phyloP scores from a whole-genome alignment of 2,329 filamentous ascomycete genomes.

The Hymenoscyphus infarciens region DNA sequence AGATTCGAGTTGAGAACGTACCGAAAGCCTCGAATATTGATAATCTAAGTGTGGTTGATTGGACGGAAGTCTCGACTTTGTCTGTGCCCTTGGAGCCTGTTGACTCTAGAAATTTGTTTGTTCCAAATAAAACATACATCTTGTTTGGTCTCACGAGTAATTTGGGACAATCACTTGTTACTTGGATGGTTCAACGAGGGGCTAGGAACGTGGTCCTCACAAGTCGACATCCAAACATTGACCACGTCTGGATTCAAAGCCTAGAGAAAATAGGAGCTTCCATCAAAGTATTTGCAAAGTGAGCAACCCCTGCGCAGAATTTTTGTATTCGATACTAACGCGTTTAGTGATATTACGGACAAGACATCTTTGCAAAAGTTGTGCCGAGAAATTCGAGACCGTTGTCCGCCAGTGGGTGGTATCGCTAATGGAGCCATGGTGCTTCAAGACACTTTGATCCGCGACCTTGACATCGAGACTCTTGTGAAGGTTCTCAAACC shows the following conservation, averaged over 20 bases:
- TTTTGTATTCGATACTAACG: neutral
- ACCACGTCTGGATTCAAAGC: neutral
- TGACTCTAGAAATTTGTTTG: slow-evolving; percentile 12
- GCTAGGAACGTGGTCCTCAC: slow-evolving; percentile 39
- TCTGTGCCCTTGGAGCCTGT: neutral
- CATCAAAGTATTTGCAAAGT: slow-evolving; percentile 5
- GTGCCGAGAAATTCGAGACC: slow-evolving; percentile 60
- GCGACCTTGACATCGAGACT: slow-evolving; percentile 28
- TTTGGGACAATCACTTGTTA: slow-evolving; percentile 37
- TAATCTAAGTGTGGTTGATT: slow-evolving; percentile 4
- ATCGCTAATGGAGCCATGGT: slow-evolving; percentile 44
- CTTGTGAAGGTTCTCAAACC: slow-evolving; percentile 21
- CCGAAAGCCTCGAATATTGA: neutral
- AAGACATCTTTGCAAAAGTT: neutral
- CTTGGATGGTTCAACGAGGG: slow-evolving; percentile 41
- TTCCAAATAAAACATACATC: slow-evolving; percentile 32
- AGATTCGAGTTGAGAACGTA: neutral
- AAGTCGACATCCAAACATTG: slow-evolving; percentile 37
- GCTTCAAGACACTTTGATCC: slow-evolving; percentile 37
- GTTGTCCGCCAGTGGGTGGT: slow-evolving; percentile 35
- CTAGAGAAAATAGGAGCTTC: neutral
- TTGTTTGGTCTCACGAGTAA: slow-evolving; percentile 30
- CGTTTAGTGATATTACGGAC: slow-evolving; percentile 4
- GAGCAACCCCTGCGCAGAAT: neutral
- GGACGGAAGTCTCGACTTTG: slow-evolving; percentile 27